phyloP scores from a whole-genome alignment of 306 rosid species.

The Quercus aquifolioides region DNA sequence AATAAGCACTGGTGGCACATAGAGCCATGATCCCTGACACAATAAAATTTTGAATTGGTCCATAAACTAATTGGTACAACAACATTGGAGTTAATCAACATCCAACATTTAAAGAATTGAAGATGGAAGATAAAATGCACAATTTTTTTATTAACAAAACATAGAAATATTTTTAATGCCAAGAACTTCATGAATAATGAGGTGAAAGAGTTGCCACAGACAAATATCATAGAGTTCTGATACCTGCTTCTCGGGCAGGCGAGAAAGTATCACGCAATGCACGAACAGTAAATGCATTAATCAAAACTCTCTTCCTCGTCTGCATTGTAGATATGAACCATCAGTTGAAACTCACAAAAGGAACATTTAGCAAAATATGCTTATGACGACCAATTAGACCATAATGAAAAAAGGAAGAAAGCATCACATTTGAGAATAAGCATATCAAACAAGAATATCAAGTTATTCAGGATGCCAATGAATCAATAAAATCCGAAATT shows the following conservation, averaged over 20 bases:
- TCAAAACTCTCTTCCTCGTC: constrained; percentile 97
- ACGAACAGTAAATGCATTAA: constrained; percentile 93
- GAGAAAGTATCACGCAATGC: constrained; percentile 94
- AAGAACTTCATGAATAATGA: background rate
- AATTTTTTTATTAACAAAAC: background rate
- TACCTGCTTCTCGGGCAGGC: constrained; percentile 99
- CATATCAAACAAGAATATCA: background rate
- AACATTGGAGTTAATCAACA: background rate
- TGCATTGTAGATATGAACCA: constrained; percentile 40
- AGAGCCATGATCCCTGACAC: constrained; percentile 94
- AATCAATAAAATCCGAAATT: constrained; percentile 1
- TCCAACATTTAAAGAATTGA: constrained; percentile 12
- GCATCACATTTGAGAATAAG: constrained; percentile 14
- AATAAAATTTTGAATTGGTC: constrained; percentile 10
- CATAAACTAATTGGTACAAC: background rate
- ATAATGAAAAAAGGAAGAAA: constrained; percentile 15
- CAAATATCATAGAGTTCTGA: constrained; percentile 13
- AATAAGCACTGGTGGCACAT: constrained; percentile 92
- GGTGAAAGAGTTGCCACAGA: background rate
- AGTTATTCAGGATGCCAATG: background rate
- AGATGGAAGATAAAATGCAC: background rate
- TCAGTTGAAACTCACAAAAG: constrained; percentile 25
- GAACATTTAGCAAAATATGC: background rate
- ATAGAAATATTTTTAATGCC: background rate
- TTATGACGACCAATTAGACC: constrained; percentile 5